Evolutionary conservation across 108 stramenopile genomes (phyloP), one percentile per base, ranked within the genome.

Genomic region (Cyclotella atomus): DNA sequence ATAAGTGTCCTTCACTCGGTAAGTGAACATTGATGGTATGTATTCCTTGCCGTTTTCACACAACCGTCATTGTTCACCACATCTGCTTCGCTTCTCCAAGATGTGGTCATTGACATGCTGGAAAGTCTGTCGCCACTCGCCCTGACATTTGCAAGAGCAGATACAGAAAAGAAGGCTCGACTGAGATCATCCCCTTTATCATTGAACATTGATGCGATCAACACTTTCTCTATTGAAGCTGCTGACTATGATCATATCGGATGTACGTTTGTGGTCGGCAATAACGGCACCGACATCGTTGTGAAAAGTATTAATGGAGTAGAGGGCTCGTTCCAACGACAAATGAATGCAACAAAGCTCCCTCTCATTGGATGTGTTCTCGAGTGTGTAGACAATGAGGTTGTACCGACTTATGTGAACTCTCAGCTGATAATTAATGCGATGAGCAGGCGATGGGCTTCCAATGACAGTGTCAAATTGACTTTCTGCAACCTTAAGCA

Each of bases 111-210:
- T 50, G 68, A 55, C 36, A 86, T 93, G 82, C 56, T 95, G 5
- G 56, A 73, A 23, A 65, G 85, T 4, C 38, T 68, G n/a, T 91
- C 90, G 63, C 95, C 95, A 10, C 82, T 93, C 36, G 87, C 89
- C 6, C 70, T 96, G 67, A 89, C 88, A 9, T 96, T 96, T 87
- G 92, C 95, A 24, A 57, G 95, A 60, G 92, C 95, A 14, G 66
- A 82, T 29, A 63, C 70, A 17, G 61, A 68, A 38, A 28, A 75
- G 44, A 36, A 49, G 49, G 70, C 67, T 24, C 56, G 68, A 20
- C 75, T 83, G 54, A 70, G 61, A 14, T 81, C 75, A 28, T 82
- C 81, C 57, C 59, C 76, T 10, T 65, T 71, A 43, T 69, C 70
- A 50, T 75, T 89, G 23, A 69, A 79, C 30, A 66, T 86, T 32